Evolutionary conservation across 2,329 filamentous ascomycete genomes (phyloP), one percentile per base, ranked within the genome.

Genomic region (Penicillium sp.): DNA sequence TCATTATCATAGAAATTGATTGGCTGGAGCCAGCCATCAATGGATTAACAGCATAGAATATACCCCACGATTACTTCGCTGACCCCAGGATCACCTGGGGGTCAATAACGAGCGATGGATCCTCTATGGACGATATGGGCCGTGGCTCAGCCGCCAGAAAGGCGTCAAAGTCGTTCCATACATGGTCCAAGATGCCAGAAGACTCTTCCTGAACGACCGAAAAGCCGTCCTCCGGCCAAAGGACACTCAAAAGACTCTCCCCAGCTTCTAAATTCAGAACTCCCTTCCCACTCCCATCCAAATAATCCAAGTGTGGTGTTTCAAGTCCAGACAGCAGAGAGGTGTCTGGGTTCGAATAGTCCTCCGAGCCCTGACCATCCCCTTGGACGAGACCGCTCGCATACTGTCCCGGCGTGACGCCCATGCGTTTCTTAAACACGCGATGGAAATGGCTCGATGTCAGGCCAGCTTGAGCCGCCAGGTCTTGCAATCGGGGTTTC

Each of bases 361-460:
- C 57, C 20, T 62, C 17, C 39, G 54, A 56, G 3, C 57, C 39
- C 35, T 47, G 43, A 11, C 25, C 28, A 34, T 49, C 25, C 38
- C 58, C 55, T 34, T 61, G 59, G 39, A 43, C 31, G 43, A 67
- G 49, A 51, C 63, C 60, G 54, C 57, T 55, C 52, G 66, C 67
- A 69, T 75, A 78, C 59, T 73, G 73, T 20, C 79, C 81, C 2
- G 83, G 83, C 50, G 83, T 84, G 20, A 82, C 65, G 31, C 83
- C 82, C 52, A 76, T 78, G 15, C 76, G 76, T 57, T 80, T 79
- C 68, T 84, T 85, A 67, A 85, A 85, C 37, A 83, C 78, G 28
- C 82, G 81, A 68, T 84, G 82, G 61, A 85, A 82, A 69, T 85
- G 82, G 61, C 82, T 78, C 25, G 81, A 75, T 17, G 82, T 83